Evolutionary conservation across 768 basidiomycete species (phyloP).

Genomic region (Podaxis sp.): DNA sequence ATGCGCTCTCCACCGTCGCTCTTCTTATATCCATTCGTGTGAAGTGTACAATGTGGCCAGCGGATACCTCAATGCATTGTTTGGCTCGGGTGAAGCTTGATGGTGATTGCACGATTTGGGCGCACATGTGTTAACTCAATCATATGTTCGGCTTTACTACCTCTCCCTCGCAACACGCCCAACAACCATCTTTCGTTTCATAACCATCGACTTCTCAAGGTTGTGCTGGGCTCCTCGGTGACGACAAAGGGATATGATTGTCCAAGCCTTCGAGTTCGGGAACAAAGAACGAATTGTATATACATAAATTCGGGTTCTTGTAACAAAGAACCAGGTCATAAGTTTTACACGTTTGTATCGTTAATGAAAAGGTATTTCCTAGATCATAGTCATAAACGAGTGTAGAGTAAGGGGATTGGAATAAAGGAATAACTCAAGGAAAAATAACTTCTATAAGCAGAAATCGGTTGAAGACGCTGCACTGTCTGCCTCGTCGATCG

Average conservation of each 20-base stretch:
- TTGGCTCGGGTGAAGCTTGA: background rate
- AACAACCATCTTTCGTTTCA: background rate
- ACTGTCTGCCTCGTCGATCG: background rate
- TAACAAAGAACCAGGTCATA: background rate
- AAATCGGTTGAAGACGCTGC: background rate
- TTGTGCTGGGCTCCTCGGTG: too few relatives aligned
- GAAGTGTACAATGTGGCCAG: background rate
- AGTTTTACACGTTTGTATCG: slow-evolving; percentile 6
- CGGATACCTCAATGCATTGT: background rate
- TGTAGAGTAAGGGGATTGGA: background rate
- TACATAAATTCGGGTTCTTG: background rate
- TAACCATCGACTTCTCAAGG: too few relatives aligned
- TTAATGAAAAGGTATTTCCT: slow-evolving; percentile 3
- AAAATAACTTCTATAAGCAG: background rate
- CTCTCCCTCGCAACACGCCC: background rate
- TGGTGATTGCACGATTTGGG: too few relatives aligned
- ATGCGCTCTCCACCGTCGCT: background rate
- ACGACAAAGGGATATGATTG: too few relatives aligned
- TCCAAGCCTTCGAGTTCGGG: background rate
- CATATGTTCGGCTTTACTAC: background rate
- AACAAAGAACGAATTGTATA: background rate
- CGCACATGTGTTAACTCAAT: background rate
- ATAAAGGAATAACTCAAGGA: background rate
- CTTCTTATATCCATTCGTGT: background rate
- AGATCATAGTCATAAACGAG: background rate